Evolutionary conservation across 805 yeast genomes (phyloP).

Genomic region (Ogataea saltuana): DNA sequence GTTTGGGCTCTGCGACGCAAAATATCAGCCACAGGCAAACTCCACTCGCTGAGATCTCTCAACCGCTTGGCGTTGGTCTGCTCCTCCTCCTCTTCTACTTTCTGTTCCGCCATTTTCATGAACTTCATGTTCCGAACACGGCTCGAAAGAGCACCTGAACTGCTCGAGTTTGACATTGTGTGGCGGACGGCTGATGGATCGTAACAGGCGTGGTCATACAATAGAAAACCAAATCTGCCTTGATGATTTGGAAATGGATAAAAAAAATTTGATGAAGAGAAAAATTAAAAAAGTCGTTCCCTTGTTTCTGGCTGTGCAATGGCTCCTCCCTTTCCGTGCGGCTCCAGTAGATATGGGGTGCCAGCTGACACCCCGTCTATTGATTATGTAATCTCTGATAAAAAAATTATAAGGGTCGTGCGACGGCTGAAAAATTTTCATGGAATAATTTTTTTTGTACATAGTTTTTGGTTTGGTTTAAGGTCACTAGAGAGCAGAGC

Average conservation of each 20-base stretch:
- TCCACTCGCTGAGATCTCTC: constrained; percentile 58
- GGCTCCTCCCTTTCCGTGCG: no score
- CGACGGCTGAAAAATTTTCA: constrained; percentile 8
- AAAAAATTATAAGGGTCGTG: constrained; percentile 2
- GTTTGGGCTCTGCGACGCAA: constrained; percentile 24
- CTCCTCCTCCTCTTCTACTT: constrained; percentile 35
- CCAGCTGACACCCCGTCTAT: neutral
- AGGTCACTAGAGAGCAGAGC: no score
- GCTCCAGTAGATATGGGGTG: no score
- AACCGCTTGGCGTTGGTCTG: constrained; percentile 31
- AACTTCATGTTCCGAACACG: constrained; percentile 86
- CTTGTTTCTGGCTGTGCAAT: neutral
- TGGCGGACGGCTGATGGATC: no score
- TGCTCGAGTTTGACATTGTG: constrained; percentile 12
- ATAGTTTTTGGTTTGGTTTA: no score
- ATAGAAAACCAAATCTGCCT: no score
- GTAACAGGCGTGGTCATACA: no score
- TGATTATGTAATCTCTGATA: constrained; percentile 3
- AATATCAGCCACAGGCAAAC: constrained; percentile 37
- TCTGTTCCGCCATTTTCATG: constrained; percentile 49
- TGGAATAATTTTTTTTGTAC: constrained; percentile 1
- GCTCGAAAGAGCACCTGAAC: constrained; percentile 50
- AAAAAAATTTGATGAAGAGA: neutral
- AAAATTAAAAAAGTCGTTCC: neutral
- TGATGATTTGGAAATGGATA: constrained; percentile 1